Evolutionary conservation across 495 filamentous ascomycete species (phyloP).

Genomic region (Aspergillus taichungensis): DNA sequence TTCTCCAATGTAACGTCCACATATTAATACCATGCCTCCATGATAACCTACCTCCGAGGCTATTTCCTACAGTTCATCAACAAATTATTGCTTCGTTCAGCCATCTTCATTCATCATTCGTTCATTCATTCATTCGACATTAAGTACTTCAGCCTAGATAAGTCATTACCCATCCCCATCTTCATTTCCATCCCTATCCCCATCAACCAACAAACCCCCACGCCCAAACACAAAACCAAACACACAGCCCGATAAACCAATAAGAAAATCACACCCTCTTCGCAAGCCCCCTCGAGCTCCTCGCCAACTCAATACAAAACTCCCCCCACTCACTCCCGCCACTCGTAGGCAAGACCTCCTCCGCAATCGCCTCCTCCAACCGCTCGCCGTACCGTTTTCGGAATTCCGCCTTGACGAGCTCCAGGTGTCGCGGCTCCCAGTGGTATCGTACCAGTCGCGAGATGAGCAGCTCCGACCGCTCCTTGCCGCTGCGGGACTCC

Average conservation of each 20-base stretch:
- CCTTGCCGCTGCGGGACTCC: constrained; percentile 49
- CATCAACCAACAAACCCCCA: neutral
- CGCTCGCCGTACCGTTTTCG: constrained; percentile 61
- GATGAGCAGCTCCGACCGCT: constrained; percentile 75
- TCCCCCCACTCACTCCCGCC: constrained; percentile 44
- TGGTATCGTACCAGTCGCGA: constrained; percentile 72
- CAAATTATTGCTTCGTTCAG: too few relatives aligned
- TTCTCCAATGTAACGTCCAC: too few relatives aligned
- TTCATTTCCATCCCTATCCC: neutral
- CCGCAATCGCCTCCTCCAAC: constrained; percentile 52
- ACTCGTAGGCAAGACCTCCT: constrained; percentile 33
- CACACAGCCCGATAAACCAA: neutral
- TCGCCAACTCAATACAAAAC: constrained; percentile 49
- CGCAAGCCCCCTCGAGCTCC: constrained; percentile 19
- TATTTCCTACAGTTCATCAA: too few relatives aligned
- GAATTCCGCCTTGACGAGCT: constrained; percentile 61
- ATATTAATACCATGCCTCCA: too few relatives aligned
- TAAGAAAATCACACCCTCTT: neutral
- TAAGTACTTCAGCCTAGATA: too few relatives aligned
- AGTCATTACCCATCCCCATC: neutral
- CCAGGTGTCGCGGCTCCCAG: constrained; percentile 73
- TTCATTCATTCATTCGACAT: too few relatives aligned
- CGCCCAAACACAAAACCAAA: neutral
- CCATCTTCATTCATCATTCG: too few relatives aligned
- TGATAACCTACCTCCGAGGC: too few relatives aligned